These are phyloP conservation scores for Hawksworthiomyces lignivorus DNA, from an alignment of 2,329 filamentous ascomycete species.

Conservation along the genomic window DNA sequence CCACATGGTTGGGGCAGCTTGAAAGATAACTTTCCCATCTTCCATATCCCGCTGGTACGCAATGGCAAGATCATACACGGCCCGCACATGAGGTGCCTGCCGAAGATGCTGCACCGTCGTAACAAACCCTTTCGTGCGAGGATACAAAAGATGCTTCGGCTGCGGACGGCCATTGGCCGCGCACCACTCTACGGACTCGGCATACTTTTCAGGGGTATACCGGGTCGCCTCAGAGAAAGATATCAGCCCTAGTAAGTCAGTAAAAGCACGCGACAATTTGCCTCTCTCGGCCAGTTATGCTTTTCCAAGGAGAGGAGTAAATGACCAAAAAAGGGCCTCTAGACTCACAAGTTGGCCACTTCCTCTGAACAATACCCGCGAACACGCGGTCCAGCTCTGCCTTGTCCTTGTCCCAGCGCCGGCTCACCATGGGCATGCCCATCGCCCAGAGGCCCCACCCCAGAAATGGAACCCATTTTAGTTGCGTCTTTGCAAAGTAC, in stretches of 20 bases:
- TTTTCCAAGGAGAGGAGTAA: neutral
- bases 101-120: slow-evolving; percentile 49
- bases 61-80: slow-evolving; percentile 49
- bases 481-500: slow-evolving; percentile 55
- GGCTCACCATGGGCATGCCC: slow-evolving; percentile 55
- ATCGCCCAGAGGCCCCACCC: slow-evolving; percentile 59
- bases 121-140: slow-evolving; percentile 53
- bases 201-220: slow-evolving; percentile 46
- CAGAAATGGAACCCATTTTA: slow-evolving; percentile 51
- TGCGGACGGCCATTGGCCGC: slow-evolving; percentile 39
- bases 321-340: slow-evolving; percentile 15
- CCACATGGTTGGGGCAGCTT: slow-evolving; percentile 44
- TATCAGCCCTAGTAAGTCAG: slow-evolving; percentile 45
- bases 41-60: slow-evolving; percentile 38
- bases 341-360: slow-evolving; percentile 51
- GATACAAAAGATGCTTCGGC: slow-evolving; percentile 51
- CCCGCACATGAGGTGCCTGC: slow-evolving; percentile 41
- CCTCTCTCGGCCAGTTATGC: neutral
- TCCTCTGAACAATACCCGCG: slow-evolving; percentile 39
- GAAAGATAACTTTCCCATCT: no score
- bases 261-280: neutral
- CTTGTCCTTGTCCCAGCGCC: slow-evolving; percentile 51
- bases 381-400: slow-evolving; percentile 51
- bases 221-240: slow-evolving; percentile 58
- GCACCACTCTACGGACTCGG: slow-evolving; percentile 45